phyloP scores from a whole-genome alignment of 2,329 filamentous ascomycete genomes.

The Arthroderma sp. region DNA sequence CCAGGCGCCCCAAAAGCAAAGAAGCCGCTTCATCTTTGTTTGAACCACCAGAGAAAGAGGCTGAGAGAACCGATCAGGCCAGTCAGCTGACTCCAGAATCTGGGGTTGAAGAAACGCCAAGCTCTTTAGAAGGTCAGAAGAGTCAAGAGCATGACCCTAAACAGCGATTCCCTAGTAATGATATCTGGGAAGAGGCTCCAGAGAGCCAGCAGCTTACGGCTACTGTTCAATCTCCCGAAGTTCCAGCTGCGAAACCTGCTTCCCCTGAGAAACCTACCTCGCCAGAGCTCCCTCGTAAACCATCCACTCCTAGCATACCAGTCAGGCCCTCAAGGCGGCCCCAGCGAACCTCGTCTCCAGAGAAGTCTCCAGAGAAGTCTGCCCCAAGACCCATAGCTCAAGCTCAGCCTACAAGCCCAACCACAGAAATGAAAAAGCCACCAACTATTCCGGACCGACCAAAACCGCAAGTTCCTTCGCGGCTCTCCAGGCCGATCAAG shows the following conservation, averaged over 20 bases:
- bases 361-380: slow-evolving; percentile 36
- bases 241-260: neutral
- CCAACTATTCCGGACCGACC: slow-evolving; percentile 44
- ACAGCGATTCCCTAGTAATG: slow-evolving; percentile 74
- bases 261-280: slow-evolving; percentile 1
- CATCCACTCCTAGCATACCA: slow-evolving; percentile 20
- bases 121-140: slow-evolving; percentile 13
- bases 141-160: slow-evolving; percentile 30
- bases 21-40: slow-evolving; percentile 26
- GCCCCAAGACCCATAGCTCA: slow-evolving; percentile 16
- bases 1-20: slow-evolving; percentile 26
- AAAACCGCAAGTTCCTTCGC: slow-evolving; percentile 53
- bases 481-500: slow-evolving; percentile 43
- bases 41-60: slow-evolving; percentile 37
- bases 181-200: slow-evolving; percentile 89
- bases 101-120: slow-evolving; percentile 22
- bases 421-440: slow-evolving; percentile 37
- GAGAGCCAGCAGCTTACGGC: slow-evolving; percentile 70
- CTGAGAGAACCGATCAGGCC: slow-evolving; percentile 15
- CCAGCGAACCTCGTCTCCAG: slow-evolving; percentile 19
- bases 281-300: slow-evolving; percentile 17
- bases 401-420: slow-evolving; percentile 24
- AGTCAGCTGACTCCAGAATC: slow-evolving; percentile 26
- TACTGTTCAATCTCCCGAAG: slow-evolving; percentile 47
- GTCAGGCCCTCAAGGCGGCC: slow-evolving; percentile 20